phyloP scores from a whole-genome alignment of 1,139 yeast species.

The Yamadazyma dendronema region DNA sequence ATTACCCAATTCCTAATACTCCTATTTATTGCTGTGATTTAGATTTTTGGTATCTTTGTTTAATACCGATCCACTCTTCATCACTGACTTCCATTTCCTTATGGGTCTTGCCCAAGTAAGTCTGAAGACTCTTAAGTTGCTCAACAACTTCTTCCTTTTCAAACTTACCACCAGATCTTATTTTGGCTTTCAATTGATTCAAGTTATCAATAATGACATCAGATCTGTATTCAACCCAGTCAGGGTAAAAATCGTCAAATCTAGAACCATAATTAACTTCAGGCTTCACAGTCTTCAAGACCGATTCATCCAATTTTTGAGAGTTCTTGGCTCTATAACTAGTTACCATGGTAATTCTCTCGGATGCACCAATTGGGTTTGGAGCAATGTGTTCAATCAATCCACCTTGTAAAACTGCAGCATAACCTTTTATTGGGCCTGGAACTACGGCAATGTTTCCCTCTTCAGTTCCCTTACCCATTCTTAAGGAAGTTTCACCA shows the following conservation, averaged over 20 bases:
- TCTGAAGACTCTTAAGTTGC: constrained; percentile 36
- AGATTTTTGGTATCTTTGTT: not conserved
- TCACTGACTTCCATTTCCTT: constrained; percentile 39
- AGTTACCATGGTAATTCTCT: constrained; percentile 54
- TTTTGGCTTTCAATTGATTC: constrained; percentile 22
- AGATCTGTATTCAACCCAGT: constrained; percentile 42
- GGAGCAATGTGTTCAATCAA: constrained; percentile 57
- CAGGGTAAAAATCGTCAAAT: constrained; percentile 33
- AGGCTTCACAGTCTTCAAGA: constrained; percentile 37
- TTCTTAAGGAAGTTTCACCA: constrained; percentile 55
- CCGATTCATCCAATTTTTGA: constrained; percentile 25
- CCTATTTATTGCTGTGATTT: not conserved
- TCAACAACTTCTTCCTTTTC: constrained; percentile 38
- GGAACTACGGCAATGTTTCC: constrained; percentile 41
- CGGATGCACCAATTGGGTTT: constrained; percentile 48
- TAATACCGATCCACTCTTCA: constrained; percentile 7
- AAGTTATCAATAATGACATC: constrained; percentile 38
- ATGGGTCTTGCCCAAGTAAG: constrained; percentile 40
- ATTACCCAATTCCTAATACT: not conserved
- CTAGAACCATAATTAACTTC: constrained; percentile 36
- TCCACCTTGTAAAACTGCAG: constrained; percentile 57
- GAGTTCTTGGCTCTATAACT: constrained; percentile 36
- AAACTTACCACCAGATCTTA: constrained; percentile 23
- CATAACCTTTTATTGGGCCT: constrained; percentile 54
- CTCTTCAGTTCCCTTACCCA: constrained; percentile 33